Base-by-base conservation (phyloP, 805 yeast species). In the Metschnikowia lochheadii region DNA sequence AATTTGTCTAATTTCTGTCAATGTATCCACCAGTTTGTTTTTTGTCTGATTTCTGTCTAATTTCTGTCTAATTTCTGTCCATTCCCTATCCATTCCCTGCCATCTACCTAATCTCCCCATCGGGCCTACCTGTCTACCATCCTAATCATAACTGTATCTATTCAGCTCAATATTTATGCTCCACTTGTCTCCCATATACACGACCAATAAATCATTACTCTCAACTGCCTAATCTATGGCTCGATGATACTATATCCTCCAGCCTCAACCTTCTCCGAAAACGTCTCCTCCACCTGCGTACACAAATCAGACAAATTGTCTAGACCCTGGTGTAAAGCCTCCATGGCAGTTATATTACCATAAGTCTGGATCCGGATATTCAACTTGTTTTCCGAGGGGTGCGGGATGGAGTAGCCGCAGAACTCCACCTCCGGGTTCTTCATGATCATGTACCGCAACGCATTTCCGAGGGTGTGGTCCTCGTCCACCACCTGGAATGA, bases 341-440 rank as follows among this genome's bases (percentile, higher is more conserved):
- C 96, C 37, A 88, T 83, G 3, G 98, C 98, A 3, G 97, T 85
- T 56, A 82, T 79, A 53, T 71, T 72, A 45, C 86, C 97, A 64
- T 90, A 91, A 0, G 99, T 94, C 73, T 94, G 99, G 56, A 94
- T 89, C 72, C 99, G 83, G 50, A 94, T 67, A 71, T 94, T 89
- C 70, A 94, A 75, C 59, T 87, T 85, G 53, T 89, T 78, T 70
- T 94, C 99, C 34, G 96, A 88, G 17, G 99, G 99, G 70, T 94
- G 99, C 10, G 99, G 99, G 58, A 94, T 94, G 40, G 97, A 89
- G 72, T 94, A 94, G 50, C 99, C 99, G 65, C 98, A 92, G 68
- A 94, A 94, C 65, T 94, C 99, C 23, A 94, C 99, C 57, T 90
- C 96, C 36, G 97, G 97, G 61, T 94, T 94, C 72, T 92, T 91